Evolutionary conservation across 495 filamentous ascomycete genomes (phyloP), one percentile per base, ranked within the genome.

Genomic region (Talaromyces trachyspermus): DNA sequence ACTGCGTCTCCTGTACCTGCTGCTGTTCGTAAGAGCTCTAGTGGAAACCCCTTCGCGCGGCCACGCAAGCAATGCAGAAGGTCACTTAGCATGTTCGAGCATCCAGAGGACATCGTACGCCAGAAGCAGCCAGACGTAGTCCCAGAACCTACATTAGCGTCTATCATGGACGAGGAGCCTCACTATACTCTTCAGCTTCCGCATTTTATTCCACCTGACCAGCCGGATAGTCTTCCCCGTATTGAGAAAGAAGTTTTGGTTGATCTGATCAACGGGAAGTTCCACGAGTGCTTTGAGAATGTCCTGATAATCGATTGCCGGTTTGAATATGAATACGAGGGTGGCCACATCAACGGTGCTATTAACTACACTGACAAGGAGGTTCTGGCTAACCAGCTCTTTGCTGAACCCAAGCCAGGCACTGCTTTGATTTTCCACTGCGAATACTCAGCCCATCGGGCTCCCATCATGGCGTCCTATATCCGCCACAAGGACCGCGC

Each of bases 251-350:
- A 74, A 19, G 95, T 87, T 14, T 75, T 97, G 59, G 68, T 94
- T 41, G 77, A 86, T 10, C 76, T 99, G n/a, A 71, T 97, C 39
- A 85, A 95, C 63, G 88, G 88, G 29, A 85, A 86, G 54, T 96
- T 82, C 62, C 78, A 79, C 48, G 72, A 79, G 12, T 55, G 76
- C 2, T 97, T 83, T 56, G 81, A 86, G 43, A 76, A 88, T 49
- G 81, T 84, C 51, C 75, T 92, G 62, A 71, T 99, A 53, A 80
- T 99, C 43, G 94, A 99, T 57, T 99, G 94, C 60, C 86, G 92
- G 9, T 99, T 99, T 61, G 94, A 97, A 65, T 99, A 97, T 62
- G 94, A 99, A 66, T 99, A 90, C 62, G 83, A 95, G 24, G 94
- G 94, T 36, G 94, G 94, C 14, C 94, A 99, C 59, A 95, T 99